These are phyloP conservation scores for Saksenaea vasiformis DNA, from an alignment of 371 early-diverging fungal species.

Conservation along the genomic window DNA sequence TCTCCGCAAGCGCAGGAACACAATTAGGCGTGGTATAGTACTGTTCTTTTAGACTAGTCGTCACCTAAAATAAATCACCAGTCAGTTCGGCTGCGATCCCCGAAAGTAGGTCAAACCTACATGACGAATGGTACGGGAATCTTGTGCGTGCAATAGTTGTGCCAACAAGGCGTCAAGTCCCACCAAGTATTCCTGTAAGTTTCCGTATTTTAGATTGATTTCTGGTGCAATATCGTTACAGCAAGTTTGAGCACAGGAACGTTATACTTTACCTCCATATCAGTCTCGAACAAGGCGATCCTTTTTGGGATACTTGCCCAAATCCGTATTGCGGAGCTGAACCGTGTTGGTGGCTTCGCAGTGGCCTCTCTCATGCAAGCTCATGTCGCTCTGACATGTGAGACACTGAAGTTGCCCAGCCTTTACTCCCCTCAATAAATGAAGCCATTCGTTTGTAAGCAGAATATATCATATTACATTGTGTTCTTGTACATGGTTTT, in stretches of 20 bases:
- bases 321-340: too few species aligned
- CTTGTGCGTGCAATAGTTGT: conserved; percentile 45
- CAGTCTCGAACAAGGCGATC: neutral
- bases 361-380: too few species aligned
- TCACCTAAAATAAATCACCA: conserved; percentile 45
- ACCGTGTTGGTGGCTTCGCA: too few species aligned
- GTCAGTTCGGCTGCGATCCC: neutral
- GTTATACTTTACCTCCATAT: conserved; percentile 1
- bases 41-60: conserved; percentile 67
- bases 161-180: conserved; percentile 45
- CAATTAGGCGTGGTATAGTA: conserved; percentile 65
- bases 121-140: conserved; percentile 51
- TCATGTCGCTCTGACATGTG: too few species aligned
- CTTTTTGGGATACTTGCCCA: too few species aligned
- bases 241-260: neutral
- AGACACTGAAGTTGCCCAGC: too few species aligned
- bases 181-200: conserved; percentile 40
- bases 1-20: conserved; percentile 71
- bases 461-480: too few species aligned
- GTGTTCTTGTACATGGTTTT: too few species aligned
- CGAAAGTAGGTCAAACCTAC: conserved; percentile 24
- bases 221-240: neutral
- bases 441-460: too few species aligned
- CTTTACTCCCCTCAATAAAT: too few species aligned
- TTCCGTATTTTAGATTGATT: neutral